Conservation (phyloP, 2,329 filamentous ascomycete genomes). For the Monilinia fructigena region DNA sequence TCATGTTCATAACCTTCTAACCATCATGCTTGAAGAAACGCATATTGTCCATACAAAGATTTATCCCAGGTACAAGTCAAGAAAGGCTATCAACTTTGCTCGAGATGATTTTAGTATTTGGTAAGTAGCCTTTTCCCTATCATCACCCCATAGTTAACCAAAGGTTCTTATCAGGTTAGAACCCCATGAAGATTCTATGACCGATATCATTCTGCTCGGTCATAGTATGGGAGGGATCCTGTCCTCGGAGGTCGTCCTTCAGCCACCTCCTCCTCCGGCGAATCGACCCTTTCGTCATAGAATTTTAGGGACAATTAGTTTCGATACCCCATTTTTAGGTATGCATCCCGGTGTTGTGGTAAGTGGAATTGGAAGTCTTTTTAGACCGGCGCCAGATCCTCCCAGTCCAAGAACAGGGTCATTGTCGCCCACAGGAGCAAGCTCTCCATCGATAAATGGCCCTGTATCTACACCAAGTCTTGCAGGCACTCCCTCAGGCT, state of each 20-base stretch:
- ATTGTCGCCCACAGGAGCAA: slow-evolving; percentile 26
- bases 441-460: slow-evolving; percentile 28
- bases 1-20: slow-evolving; percentile 76
- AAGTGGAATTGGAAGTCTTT: slow-evolving; percentile 78
- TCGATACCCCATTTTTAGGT: slow-evolving; percentile 84
- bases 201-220: slow-evolving; percentile 79
- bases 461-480: slow-evolving; percentile 30
- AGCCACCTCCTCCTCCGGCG: slow-evolving; percentile 40
- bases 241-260: slow-evolving; percentile 73
- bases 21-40: slow-evolving; percentile 63
- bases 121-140: slow-evolving; percentile 42
- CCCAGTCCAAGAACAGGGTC: slow-evolving; percentile 29
- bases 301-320: slow-evolving; percentile 76
- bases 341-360: slow-evolving; percentile 85
- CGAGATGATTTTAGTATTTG: slow-evolving; percentile 81
- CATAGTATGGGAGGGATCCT: slow-evolving; percentile 90
- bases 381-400: slow-evolving; percentile 51
- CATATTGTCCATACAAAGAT: slow-evolving; percentile 86
- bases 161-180: slow-evolving; percentile 53
- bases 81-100: slow-evolving; percentile 68
- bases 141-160: slow-evolving; percentile 27
- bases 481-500: slow-evolving; percentile 29
- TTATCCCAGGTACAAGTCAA: slow-evolving; percentile 77
- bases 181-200: slow-evolving; percentile 70
- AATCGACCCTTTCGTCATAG: slow-evolving; percentile 61